phyloP scores from a whole-genome alignment of 148 eudicot species.

The Nepenthes mirabilis region DNA sequence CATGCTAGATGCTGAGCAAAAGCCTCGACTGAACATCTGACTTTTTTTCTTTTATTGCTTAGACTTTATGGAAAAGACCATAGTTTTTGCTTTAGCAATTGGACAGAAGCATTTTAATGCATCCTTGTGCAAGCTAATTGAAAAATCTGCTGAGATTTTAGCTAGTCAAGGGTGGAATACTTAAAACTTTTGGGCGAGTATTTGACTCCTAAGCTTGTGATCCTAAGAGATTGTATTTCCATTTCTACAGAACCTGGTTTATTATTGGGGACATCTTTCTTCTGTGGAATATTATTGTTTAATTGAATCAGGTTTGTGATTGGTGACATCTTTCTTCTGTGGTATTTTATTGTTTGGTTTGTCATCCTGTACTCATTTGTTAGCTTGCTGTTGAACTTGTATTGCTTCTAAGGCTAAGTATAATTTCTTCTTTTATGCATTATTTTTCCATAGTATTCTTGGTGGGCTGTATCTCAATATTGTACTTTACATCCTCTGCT shows the following conservation, averaged over 20 bases:
- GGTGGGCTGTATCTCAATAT: too few species aligned
- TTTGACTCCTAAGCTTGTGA: conserved; percentile 68
- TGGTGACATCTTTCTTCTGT: background rate
- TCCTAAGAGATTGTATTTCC: conserved; percentile 79
- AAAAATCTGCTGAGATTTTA: conserved; percentile 88
- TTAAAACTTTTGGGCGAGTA: conserved; percentile 82
- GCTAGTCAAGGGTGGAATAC: conserved; percentile 99
- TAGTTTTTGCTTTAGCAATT: conserved; percentile 82
- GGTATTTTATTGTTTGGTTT: background rate
- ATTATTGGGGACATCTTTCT: background rate
- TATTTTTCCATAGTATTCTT: too few species aligned
- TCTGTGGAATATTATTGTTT: background rate
- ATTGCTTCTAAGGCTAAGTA: too few species aligned
- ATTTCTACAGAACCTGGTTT: conserved; percentile 62
- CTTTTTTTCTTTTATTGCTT: background rate
- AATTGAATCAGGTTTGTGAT: background rate
- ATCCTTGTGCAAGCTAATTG: conserved; percentile 80
- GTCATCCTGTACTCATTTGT: background rate
- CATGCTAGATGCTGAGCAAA: background rate
- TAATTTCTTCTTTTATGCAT: too few species aligned
- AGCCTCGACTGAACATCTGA: background rate
- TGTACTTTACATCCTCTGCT: too few species aligned
- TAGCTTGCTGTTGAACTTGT: too few species aligned
- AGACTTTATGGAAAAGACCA: conserved; percentile 98
- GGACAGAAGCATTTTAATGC: conserved; percentile 90